A percentile compares a stretch with the other conserved stretches of the same genome.
Conservation (phyloP, 1,284 basidiomycete genomes). For the Somion occarium region DNA sequence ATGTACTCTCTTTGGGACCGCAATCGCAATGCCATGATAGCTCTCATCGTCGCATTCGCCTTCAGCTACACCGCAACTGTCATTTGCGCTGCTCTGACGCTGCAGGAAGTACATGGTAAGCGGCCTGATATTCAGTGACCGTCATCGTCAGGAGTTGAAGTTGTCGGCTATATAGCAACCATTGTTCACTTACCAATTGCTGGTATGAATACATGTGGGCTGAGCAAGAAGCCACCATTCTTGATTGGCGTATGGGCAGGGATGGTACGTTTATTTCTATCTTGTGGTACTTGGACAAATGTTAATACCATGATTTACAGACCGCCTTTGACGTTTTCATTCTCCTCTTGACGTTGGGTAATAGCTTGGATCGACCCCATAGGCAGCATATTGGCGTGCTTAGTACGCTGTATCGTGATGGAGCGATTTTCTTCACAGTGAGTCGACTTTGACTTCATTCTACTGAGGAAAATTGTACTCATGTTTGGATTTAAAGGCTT, state of each 20-base stretch:
- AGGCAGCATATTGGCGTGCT: slow-evolving; percentile 8
- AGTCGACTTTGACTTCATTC: neutral
- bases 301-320: neutral
- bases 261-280: slow-evolving; percentile 5
- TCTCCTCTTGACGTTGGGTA: slow-evolving; percentile 6
- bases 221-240: neutral
- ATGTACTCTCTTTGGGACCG: neutral
- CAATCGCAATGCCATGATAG: neutral
- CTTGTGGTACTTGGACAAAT: neutral
- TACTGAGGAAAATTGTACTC: neutral
- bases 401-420: slow-evolving; percentile 10
- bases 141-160: neutral
- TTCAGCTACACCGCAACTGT: neutral
- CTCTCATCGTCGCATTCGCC: neutral
- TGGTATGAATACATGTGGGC: slow-evolving; percentile 5
- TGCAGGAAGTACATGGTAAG: neutral
- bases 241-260: slow-evolving; percentile 5
- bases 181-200: neutral
- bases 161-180: neutral
- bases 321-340: slow-evolving; percentile 10
- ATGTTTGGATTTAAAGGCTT: neutral
- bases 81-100: neutral
- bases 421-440: slow-evolving; percentile 12
- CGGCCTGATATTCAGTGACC: neutral
- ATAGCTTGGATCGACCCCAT: slow-evolving; percentile 9